A percentile compares a stretch with the other conserved stretches of the same genome.
phyloP scores from a whole-genome alignment of 768 basidiomycete genomes.

The Lactarius hengduanensis region DNA sequence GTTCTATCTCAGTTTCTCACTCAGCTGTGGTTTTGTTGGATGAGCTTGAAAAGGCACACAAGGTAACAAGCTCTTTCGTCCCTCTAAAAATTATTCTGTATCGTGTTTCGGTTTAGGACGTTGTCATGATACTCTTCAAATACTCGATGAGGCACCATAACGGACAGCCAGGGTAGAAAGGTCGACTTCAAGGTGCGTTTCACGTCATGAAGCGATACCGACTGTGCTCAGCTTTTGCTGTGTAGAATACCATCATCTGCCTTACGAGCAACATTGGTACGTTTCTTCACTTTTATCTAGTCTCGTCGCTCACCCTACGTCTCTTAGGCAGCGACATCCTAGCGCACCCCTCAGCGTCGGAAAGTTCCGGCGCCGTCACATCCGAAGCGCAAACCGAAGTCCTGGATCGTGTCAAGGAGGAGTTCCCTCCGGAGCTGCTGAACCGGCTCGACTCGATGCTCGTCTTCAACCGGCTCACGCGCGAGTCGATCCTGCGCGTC shows the following conservation, averaged over 20 bases:
- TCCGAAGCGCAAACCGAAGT: constrained; percentile 62
- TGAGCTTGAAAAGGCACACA: constrained; percentile 80
- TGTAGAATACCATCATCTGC: constrained; percentile 86
- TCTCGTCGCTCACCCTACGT: constrained; percentile 3
- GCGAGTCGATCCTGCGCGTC: constrained; percentile 69
- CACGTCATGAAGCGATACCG: background rate
- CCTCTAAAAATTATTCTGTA: background rate
- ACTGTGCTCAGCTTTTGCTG: constrained; percentile 6
- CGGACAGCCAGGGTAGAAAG: constrained; percentile 89
- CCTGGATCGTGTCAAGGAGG: constrained; percentile 68
- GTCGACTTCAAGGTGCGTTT: constrained; percentile 77
- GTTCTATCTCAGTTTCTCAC: constrained; percentile 1
- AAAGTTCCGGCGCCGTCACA: constrained; percentile 62
- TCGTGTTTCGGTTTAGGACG: constrained; percentile 49
- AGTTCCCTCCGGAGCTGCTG: constrained; percentile 88
- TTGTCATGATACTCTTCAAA: constrained; percentile 89
- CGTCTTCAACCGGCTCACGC: constrained; percentile 89
- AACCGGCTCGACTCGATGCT: constrained; percentile 86
- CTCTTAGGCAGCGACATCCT: constrained; percentile 60
- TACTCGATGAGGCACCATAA: constrained; percentile 89
- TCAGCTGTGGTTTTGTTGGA: constrained; percentile 63
- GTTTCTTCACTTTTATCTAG: background rate
- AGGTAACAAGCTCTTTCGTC: constrained; percentile 41
- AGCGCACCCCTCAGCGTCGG: constrained; percentile 61
- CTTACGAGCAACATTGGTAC: constrained; percentile 82